Evolutionary conservation across 2,329 filamentous ascomycete species (phyloP).

Genomic region (Aspergillus bombycis): DNA sequence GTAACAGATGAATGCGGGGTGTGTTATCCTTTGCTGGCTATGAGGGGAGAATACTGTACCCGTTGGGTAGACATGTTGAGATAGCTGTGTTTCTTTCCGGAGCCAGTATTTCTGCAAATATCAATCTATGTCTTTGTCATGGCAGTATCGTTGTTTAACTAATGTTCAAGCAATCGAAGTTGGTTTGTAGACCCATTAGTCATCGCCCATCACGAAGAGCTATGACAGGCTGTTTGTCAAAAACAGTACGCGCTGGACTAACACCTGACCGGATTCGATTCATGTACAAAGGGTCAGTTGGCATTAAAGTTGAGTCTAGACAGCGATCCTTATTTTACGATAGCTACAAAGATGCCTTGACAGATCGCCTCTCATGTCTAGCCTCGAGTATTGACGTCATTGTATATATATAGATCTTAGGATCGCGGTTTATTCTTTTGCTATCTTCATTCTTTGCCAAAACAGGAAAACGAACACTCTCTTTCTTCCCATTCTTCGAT

Average conservation of each 20-base stretch:
- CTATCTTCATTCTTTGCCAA: too few species aligned
- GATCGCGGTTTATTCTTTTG: too few species aligned
- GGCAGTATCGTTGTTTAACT: background rate
- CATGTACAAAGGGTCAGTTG: background rate
- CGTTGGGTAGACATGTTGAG: constrained; percentile 11
- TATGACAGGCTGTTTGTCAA: background rate
- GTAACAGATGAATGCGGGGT: constrained; percentile 4
- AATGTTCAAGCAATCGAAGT: background rate
- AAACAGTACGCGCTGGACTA: background rate
- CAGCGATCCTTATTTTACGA: background rate
- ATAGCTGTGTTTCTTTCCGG: background rate
- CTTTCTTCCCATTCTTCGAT: too few species aligned
- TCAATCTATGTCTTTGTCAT: background rate
- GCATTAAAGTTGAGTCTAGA: background rate
- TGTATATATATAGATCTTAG: background rate
- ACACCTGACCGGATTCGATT: background rate
- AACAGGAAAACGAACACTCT: too few species aligned
- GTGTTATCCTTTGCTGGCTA: background rate
- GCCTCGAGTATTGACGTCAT: background rate
- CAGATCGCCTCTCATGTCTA: background rate
- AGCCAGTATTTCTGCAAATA: background rate
- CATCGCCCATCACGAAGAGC: constrained; percentile 4
- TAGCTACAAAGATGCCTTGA: background rate
- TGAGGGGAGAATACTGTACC: constrained; percentile 4
- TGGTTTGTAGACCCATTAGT: constrained; percentile 6